Base-by-base conservation (phyloP, 2,329 filamentous ascomycete genomes). In the Rutstroemia sp. region DNA sequence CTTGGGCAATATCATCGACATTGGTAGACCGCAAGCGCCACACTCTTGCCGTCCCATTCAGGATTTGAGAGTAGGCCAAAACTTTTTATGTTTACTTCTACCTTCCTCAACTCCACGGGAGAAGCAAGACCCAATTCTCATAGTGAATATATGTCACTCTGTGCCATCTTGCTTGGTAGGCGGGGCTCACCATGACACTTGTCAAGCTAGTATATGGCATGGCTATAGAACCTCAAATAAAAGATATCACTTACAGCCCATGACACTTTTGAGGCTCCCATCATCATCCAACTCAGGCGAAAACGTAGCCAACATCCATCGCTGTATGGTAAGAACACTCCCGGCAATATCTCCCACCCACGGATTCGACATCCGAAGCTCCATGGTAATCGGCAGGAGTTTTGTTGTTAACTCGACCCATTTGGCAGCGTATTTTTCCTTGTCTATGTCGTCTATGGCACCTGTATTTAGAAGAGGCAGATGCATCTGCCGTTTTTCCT, bases 301-400 rank as follows among this genome's bases (percentile, higher is more conserved):
- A 0, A 86, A 87, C 54, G 82, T 88, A 76, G 91, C 86, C 23
- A 91, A 71, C 0, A 87, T 87, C 88, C 88, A 92, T 0, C 86
- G 85, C 86, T 86, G 90, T 0, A 85, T 88, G 58, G 88, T 85
- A 52, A 81, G 74, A 21, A 75, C 75, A 59, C 77, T 78, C 25
- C 79, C 79, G 53, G 80, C 81, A 34, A 79, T 77, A 52, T 77
- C 74, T 38, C 88, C 89, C 1, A 50, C 14, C 56, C 56, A 60
- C 18, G 50, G 55, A 16, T 38, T 49, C 16, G 21, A 12, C 51
- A 58, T 55, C 12, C 58, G 55, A 21, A 54, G 19, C 46, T 60
- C 56, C 23, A 42, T 46, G 7, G 39, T 52, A 23, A 58, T 46
- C 2, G 58, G 37, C 12, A n/a, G 19, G 6, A 50, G 27, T 18